Base-by-base conservation (phyloP, 495 filamentous ascomycete genomes). In the Oidiodendron maius region DNA sequence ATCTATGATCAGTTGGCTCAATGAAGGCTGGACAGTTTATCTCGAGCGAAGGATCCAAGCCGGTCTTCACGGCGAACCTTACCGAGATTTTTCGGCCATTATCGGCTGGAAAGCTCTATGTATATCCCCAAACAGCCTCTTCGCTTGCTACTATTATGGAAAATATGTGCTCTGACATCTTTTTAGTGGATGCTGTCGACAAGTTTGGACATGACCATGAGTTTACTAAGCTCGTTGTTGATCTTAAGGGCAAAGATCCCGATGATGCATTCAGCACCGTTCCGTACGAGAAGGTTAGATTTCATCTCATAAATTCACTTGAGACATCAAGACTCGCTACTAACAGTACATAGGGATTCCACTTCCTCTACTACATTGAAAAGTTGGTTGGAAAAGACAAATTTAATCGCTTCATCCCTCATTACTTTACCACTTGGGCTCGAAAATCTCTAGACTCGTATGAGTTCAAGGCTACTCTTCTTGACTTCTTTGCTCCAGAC, bases 21-120 rank as follows among this genome's bases (percentile, higher is more conserved):
- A 96, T 55, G 91, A 96, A 63, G 90, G 90, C 25, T 97, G 91
- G 91, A 96, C 91, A 2, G 86, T 82, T 6, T 96, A 97, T 61
- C 78, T 96, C 6, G 93, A 98, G 65, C 78, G 91, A 40, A 76
- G 91, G 36, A 83, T 89, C 48, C 65, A 74, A 45, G 79, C 78
- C 2, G 67, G 68, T 12, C 61, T 87, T 26, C 89, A 96, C 53
- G 87, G 89, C 23, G 84, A 93, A 51, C 64, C 86, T 2, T 80
- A 94, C 55, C 85, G 91, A 50, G 84, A 95, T 64, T 96, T 98
- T 64, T 93, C 87, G 4, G 82, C 91, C 49, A 93, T 98, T 48
- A 91, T 95, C 52, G 86, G 85, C 17, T 89, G 81, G 81, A 83
- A 77, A 49, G 64, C 74, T 0, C 67, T 83, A 21, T 68, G 75